Percentiles rank a stretch among this genome's conserved stretches.
Conservation (phyloP, 1,284 basidiomycete species). For the Tausonia pullulans region DNA sequence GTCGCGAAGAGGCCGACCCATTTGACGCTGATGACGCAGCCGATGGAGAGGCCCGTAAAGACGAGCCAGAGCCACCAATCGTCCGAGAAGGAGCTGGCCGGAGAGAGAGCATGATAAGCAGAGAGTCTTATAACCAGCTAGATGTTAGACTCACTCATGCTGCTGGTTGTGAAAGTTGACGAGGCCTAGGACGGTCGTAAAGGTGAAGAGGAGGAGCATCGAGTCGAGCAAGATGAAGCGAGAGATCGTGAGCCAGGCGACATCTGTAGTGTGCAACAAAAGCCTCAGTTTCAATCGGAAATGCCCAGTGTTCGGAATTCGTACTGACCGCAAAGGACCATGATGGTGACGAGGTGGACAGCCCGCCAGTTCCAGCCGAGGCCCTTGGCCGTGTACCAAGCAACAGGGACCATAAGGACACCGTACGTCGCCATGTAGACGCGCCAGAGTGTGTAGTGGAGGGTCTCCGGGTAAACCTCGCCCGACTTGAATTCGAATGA, state of each 20-base stretch:
- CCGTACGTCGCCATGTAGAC: conserved; percentile 90
- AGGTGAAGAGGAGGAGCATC: conserved; percentile 96
- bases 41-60: conserved; percentile 84
- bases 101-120: background rate
- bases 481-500: conserved; percentile 92
- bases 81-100: conserved; percentile 65
- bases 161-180: conserved; percentile 96
- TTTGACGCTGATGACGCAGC: conserved; percentile 87
- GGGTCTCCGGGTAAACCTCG: conserved; percentile 64
- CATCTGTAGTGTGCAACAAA: conserved; percentile 45
- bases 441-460: conserved; percentile 90
- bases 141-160: conserved; percentile 51
- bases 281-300: background rate
- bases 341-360: conserved; percentile 82
- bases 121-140: background rate
- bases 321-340: conserved; percentile 75
- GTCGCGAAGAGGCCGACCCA: conserved; percentile 94
- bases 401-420: conserved; percentile 86
- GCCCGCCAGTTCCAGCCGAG: conserved; percentile 82
- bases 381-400: conserved; percentile 94
- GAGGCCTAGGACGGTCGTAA: conserved; percentile 87
- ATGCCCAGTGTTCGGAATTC: background rate
- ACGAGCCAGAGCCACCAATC: conserved; percentile 96
- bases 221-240: conserved; percentile 96
- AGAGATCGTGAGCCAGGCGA: conserved; percentile 92